Evolutionary conservation across 768 basidiomycete species (phyloP).

Genomic region (Lactarius tabidus): DNA sequence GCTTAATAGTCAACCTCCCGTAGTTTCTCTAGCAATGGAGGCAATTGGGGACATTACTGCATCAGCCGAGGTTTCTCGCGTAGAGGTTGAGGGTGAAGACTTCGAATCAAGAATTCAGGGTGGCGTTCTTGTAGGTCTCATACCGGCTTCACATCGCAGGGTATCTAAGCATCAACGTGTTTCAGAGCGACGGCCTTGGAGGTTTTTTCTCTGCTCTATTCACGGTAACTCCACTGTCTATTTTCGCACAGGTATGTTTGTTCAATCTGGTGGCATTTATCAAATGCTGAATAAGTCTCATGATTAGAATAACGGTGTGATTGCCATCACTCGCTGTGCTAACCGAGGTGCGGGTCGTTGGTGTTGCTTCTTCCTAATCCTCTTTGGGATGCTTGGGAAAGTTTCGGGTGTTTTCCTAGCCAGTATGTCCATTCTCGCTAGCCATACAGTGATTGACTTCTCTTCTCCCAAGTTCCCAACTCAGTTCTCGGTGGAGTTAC

Average conservation of each 20-base stretch:
- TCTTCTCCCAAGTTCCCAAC: constrained; percentile 53
- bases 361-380: constrained; percentile 75
- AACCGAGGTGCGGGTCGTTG: constrained; percentile 74
- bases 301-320: constrained; percentile 72
- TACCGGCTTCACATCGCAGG: not conserved
- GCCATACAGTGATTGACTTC: not conserved
- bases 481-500: constrained; percentile 82
- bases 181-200: constrained; percentile 70
- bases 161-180: no score
- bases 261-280: not conserved
- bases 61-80: constrained; percentile 73
- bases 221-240: constrained; percentile 76
- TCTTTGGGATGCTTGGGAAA: constrained; percentile 79
- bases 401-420: constrained; percentile 80
- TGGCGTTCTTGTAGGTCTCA: constrained; percentile 55
- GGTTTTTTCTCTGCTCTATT: constrained; percentile 77
- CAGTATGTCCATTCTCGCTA: constrained; percentile 37
- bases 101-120: constrained; percentile 84
- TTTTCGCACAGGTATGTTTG: constrained; percentile 57
- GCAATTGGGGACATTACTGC: constrained; percentile 84
- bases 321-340: constrained; percentile 80
- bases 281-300: not conserved
- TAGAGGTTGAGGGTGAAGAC: constrained; percentile 66
- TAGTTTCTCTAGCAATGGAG: constrained; percentile 75
- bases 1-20: not conserved